A percentile compares a stretch with the other conserved stretches of the same genome.
Conservation (phyloP, 2,329 filamentous ascomycete species). For the Fusarium equiseti region DNA sequence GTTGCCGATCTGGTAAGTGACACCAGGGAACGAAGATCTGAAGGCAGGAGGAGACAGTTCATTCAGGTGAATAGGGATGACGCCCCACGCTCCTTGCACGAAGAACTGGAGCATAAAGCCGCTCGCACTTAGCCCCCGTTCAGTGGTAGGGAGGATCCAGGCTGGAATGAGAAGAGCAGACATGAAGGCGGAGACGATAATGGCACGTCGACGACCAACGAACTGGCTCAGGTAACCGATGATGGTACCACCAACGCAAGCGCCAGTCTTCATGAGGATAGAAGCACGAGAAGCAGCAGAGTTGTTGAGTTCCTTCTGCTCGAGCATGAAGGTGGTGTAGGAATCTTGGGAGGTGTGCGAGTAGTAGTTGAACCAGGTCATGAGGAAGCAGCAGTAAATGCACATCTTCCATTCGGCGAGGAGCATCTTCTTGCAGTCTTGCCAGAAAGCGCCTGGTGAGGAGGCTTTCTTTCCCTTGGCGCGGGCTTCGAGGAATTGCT, state of each 20-base stretch:
- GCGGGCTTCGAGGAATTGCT: slow-evolving; percentile 79
- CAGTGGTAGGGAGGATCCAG: slow-evolving; percentile 75
- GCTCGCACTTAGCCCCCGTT: slow-evolving; percentile 69
- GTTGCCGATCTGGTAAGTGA: slow-evolving; percentile 81
- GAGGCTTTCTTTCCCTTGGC: slow-evolving; percentile 65
- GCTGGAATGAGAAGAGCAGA: slow-evolving; percentile 74
- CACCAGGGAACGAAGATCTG: slow-evolving; percentile 77
- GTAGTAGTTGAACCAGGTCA: slow-evolving; percentile 83
- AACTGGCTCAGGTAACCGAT: slow-evolving; percentile 82
- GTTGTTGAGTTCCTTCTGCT: slow-evolving; percentile 76
- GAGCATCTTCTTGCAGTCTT: slow-evolving; percentile 76
- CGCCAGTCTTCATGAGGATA: slow-evolving; percentile 85
- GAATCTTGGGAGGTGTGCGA: slow-evolving; percentile 84
- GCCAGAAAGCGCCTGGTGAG: slow-evolving; percentile 70
- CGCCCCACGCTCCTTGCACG: slow-evolving; percentile 74
- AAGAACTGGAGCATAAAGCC: slow-evolving; percentile 80
- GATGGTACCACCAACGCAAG: slow-evolving; percentile 78
- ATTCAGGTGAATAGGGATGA: slow-evolving; percentile 79
- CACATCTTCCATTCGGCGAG: slow-evolving; percentile 79
- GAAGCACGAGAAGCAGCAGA: slow-evolving; percentile 75
- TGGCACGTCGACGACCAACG: slow-evolving; percentile 77
- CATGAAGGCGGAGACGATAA: slow-evolving; percentile 70
- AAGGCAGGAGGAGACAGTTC: slow-evolving; percentile 78
- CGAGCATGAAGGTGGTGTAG: slow-evolving; percentile 84
- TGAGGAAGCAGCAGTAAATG: slow-evolving; percentile 80